These are phyloP conservation scores for Pythium diclinum DNA, from an alignment of 352 stramenopile genomes.

Conservation along the genomic window DNA sequence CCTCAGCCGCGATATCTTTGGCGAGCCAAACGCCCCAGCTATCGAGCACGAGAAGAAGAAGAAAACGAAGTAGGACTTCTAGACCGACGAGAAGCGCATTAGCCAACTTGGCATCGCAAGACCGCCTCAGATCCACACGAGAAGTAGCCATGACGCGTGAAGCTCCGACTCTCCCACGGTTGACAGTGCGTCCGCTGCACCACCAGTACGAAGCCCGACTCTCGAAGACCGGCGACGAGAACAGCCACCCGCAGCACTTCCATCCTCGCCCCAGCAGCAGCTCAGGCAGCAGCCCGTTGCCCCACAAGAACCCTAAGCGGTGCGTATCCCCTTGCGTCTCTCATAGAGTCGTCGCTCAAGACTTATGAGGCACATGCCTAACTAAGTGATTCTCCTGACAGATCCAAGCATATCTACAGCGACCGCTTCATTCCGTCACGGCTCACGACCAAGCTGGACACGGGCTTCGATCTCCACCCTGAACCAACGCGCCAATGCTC, in stretches of 20 bases:
- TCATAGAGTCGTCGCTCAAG: too few species aligned
- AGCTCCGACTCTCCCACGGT: slow-evolving; percentile 7
- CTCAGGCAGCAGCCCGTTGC: slow-evolving; percentile 31
- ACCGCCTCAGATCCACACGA: neutral
- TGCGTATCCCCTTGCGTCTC: slow-evolving; percentile 14
- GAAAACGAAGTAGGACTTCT: neutral
- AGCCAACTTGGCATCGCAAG: slow-evolving; percentile 14
- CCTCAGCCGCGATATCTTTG: slow-evolving; percentile 25
- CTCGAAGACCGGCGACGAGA: slow-evolving; percentile 21
- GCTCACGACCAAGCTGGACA: slow-evolving; percentile 69
- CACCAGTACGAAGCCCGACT: slow-evolving; percentile 45
- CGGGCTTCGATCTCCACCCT: slow-evolving; percentile 56
- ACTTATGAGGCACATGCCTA: neutral
- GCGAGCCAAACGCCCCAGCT: slow-evolving; percentile 5
- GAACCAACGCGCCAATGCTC: slow-evolving; percentile 28
- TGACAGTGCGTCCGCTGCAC: slow-evolving; percentile 38
- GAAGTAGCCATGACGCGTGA: slow-evolving; percentile 24
- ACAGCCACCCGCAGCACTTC: slow-evolving; percentile 19
- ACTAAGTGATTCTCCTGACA: slow-evolving; percentile 5
- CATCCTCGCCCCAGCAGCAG: slow-evolving; percentile 10
- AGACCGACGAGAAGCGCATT: slow-evolving; percentile 9
- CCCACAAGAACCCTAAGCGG: slow-evolving; percentile 54
- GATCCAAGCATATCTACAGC: slow-evolving; percentile 83
- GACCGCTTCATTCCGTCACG: slow-evolving; percentile 85
- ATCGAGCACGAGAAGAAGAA: neutral